Evolutionary conservation across 2,329 filamentous ascomycete species (phyloP).

Genomic region (Neonectria neomacrospora): DNA sequence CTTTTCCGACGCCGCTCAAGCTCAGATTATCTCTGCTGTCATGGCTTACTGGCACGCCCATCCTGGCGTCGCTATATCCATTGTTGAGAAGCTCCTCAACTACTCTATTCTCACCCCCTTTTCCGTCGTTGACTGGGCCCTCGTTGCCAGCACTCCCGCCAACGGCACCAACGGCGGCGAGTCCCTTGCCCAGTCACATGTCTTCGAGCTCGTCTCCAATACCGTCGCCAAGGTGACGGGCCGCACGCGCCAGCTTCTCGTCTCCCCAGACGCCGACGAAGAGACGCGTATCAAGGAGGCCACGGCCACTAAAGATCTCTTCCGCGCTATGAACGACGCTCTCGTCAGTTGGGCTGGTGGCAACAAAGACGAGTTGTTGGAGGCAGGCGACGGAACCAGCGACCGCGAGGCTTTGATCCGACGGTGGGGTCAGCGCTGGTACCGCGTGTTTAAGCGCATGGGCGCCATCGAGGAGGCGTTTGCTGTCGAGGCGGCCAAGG

Average conservation of each 20-base stretch:
- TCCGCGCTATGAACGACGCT: slow-evolving; percentile 82
- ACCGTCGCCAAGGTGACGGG: slow-evolving; percentile 92
- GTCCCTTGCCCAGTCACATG: slow-evolving; percentile 76
- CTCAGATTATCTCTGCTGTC: slow-evolving; percentile 90
- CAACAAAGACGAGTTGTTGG: slow-evolving; percentile 79
- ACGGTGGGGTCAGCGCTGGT: slow-evolving; percentile 87
- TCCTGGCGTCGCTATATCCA: slow-evolving; percentile 89
- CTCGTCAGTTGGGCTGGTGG: slow-evolving; percentile 78
- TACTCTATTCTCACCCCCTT: slow-evolving; percentile 92
- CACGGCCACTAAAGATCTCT: slow-evolving; percentile 80
- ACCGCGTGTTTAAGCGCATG: slow-evolving; percentile 84
- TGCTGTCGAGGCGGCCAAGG: slow-evolving; percentile 51
- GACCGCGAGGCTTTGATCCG: slow-evolving; percentile 73
- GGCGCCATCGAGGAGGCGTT: slow-evolving; percentile 86
- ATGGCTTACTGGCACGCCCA: slow-evolving; percentile 95
- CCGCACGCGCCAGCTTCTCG: slow-evolving; percentile 83
- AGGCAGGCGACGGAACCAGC: slow-evolving; percentile 69
- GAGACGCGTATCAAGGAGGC: slow-evolving; percentile 77
- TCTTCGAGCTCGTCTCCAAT: slow-evolving; percentile 90
- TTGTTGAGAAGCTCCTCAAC: slow-evolving; percentile 96
- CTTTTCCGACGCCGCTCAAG: slow-evolving; percentile 78
- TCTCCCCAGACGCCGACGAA: slow-evolving; percentile 69
- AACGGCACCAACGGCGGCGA: slow-evolving; percentile 65
- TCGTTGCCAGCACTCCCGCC: slow-evolving; percentile 68
- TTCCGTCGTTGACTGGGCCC: slow-evolving; percentile 89